Evolutionary conservation across 2,329 filamentous ascomycete species (phyloP).

Genomic region (Periconia sp.): DNA sequence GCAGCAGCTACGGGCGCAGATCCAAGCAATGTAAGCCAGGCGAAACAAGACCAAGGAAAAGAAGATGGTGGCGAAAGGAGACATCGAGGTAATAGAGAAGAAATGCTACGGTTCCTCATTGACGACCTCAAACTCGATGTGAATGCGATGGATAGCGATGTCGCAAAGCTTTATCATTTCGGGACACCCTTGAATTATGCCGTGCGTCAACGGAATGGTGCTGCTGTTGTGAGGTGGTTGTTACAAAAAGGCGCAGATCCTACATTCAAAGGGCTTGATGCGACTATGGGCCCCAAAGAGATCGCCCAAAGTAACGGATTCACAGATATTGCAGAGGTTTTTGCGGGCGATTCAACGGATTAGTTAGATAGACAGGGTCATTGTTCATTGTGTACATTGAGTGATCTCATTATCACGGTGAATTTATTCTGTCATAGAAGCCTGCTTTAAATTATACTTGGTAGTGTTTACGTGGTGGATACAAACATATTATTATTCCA

Average conservation of each 20-base stretch:
- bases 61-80: not conserved
- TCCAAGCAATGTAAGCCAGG: not conserved
- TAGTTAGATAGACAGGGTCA: not conserved
- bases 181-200: slow-evolving; percentile 8
- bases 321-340: not conserved
- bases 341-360: not conserved
- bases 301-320: not conserved
- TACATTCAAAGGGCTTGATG: not conserved
- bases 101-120: slow-evolving; percentile 7
- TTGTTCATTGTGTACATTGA: not conserved
- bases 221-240: slow-evolving; percentile 5
- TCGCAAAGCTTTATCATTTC: not conserved
- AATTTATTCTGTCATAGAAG: no score
- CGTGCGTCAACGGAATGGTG: not conserved
- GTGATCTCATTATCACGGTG: not conserved
- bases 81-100: not conserved
- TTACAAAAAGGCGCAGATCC: slow-evolving; percentile 6
- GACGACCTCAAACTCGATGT: slow-evolving; percentile 4
- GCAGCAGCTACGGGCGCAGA: not conserved
- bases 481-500: no score
- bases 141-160: slow-evolving; percentile 5
- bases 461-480: no score
- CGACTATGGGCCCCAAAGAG: no score
- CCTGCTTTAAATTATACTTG: no score
- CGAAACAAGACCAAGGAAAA: not conserved